phyloP scores from a whole-genome alignment of 1,284 basidiomycete genomes.

The Tilletia walkeri region DNA sequence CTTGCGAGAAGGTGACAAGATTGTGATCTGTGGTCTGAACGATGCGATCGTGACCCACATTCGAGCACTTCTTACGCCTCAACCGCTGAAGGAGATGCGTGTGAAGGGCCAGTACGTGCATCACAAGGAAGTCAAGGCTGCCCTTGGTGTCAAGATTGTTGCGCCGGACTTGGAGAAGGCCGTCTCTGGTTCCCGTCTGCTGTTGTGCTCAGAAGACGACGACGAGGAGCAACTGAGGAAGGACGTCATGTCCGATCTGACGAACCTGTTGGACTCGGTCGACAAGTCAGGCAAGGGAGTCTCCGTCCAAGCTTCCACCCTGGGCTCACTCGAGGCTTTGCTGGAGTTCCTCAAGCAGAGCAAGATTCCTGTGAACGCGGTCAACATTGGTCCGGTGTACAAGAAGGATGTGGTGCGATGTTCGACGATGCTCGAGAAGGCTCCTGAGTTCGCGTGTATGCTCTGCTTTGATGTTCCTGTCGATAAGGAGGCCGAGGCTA shows the following conservation, averaged over 20 bases:
- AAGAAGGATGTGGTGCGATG: conserved; percentile 93
- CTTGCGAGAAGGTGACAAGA: conserved; percentile 85
- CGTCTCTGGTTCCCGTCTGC: conserved; percentile 92
- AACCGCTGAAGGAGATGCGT: conserved; percentile 91
- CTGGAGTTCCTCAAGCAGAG: conserved; percentile 91
- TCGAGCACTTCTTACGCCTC: conserved; percentile 89
- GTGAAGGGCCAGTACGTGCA: conserved; percentile 98
- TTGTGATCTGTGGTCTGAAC: conserved; percentile 95
- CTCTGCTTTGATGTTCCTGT: conserved; percentile 91
- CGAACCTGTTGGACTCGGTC: conserved; percentile 81
- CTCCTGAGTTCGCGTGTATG: conserved; percentile 83
- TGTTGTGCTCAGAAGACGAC: conserved; percentile 88
- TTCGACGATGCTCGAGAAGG: conserved; percentile 91
- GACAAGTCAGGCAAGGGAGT: conserved; percentile 94
- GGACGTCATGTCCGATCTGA: conserved; percentile 95
- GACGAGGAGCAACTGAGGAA: conserved; percentile 93
- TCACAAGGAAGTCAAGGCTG: conserved; percentile 96
- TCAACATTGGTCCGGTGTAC: conserved; percentile 97
- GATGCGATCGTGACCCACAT: conserved; percentile 89
- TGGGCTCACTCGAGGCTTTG: conserved; percentile 94
- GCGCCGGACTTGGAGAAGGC: conserved; percentile 97
- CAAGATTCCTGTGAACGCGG: conserved; percentile 84
- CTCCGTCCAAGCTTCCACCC: conserved; percentile 94
- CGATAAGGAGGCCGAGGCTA: conserved; percentile 84
- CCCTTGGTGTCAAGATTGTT: conserved; percentile 92